These are phyloP conservation scores for Botryotinia narcissicola DNA, from an alignment of 2,329 filamentous ascomycete species.

Conservation along the genomic window DNA sequence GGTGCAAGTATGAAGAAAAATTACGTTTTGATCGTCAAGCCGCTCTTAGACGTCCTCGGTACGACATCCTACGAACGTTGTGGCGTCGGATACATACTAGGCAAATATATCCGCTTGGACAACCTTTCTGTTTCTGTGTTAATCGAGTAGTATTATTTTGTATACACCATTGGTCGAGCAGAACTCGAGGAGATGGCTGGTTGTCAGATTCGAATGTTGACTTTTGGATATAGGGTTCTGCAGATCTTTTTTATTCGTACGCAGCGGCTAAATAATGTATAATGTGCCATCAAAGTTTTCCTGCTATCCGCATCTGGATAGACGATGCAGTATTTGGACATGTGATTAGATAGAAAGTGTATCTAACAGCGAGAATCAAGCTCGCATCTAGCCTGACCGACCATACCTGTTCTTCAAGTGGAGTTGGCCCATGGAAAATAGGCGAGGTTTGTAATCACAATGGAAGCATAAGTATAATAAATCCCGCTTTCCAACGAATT, in stretches of 20 bases:
- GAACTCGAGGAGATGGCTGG: no score
- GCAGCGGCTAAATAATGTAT: not conserved
- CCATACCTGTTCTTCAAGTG: not conserved
- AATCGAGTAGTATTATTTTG: not conserved
- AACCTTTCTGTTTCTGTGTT: not conserved
- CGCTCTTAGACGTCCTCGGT: not conserved
- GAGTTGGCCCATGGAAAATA: not conserved
- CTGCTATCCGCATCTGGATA: not conserved
- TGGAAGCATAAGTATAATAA: not conserved
- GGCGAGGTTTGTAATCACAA: not conserved
- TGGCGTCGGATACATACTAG: not conserved
- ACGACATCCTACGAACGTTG: not conserved
- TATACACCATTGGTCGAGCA: not conserved
- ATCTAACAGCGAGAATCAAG: not conserved
- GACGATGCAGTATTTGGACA: not conserved
- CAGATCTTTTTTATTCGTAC: not conserved
- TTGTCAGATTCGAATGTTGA: not conserved
- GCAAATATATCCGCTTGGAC: not conserved
- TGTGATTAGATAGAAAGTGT: not conserved
- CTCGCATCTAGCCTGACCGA: not conserved
- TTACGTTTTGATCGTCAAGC: constrained; percentile 10
- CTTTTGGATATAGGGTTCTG: not conserved
- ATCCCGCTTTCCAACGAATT: not conserved
- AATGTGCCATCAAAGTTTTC: not conserved
- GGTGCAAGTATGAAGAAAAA: not conserved